These are phyloP conservation scores for Teunomyces kruisii DNA, from an alignment of 805 yeast genomes.

Conservation along the genomic window DNA sequence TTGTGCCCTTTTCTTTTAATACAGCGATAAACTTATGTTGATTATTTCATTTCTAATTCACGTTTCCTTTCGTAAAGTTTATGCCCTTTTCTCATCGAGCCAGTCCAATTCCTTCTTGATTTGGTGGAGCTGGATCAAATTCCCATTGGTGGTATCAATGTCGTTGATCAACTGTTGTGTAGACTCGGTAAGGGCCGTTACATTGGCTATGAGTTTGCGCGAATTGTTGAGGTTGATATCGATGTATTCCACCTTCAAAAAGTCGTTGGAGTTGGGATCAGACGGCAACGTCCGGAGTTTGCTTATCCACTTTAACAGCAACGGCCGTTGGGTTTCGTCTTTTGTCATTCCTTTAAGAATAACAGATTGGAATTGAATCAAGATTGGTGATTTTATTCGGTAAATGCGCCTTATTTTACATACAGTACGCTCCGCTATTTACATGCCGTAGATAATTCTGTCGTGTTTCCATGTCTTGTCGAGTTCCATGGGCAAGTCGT, in stretches of 20 bases:
- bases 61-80: no score
- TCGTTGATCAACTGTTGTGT: conserved; percentile 7
- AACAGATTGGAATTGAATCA: no score
- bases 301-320: conserved; percentile 19
- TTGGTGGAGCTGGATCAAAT: conserved; percentile 16
- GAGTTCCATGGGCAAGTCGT: conserved; percentile 28
- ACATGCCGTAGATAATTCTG: conserved; percentile 17
- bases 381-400: no score
- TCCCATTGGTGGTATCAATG: conserved; percentile 15
- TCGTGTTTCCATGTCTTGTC: conserved; percentile 35
- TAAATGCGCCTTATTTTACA: no score
- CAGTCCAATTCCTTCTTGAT: conserved; percentile 24
- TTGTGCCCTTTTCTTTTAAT: neutral
- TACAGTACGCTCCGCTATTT: neutral
- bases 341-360: no score
- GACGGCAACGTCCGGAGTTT: conserved; percentile 35
- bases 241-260: conserved; percentile 34
- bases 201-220: conserved; percentile 28
- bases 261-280: conserved; percentile 29
- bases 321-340: neutral
- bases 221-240: conserved; percentile 40
- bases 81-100: conserved; percentile 7
- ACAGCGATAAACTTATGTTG: neutral
- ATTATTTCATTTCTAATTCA: no score
- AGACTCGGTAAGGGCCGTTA: conserved; percentile 12